Base-by-base conservation (phyloP, 768 basidiomycete genomes). In the Suillus fuscotomentosus region DNA sequence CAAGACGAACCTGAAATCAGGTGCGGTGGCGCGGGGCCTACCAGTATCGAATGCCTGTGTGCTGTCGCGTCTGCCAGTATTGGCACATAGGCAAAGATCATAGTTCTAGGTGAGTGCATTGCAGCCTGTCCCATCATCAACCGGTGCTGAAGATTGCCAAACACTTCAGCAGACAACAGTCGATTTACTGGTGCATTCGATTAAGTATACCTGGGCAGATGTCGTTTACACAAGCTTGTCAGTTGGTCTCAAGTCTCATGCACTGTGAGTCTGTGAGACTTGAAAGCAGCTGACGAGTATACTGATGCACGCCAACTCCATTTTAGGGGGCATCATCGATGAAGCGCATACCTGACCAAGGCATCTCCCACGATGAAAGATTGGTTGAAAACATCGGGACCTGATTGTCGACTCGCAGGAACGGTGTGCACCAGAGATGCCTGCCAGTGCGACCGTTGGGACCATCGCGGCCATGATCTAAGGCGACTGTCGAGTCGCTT, bases 11-110 rank as follows among this genome's bases (percentile, higher is more conserved):
- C 68, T 75, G 68, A 6, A 73, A 73, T 42, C 70, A 73, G 3
- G 68, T 45, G 47, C 72, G 73, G 51, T 66, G 67, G 42, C 8
- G 7, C 42, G 7, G 7, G 42, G 22, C 75, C 66, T 68, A 75
- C 63, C 24, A 60, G 48, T 65, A 73, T 71, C 31, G 68, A 70
- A 48, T 73, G 72, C 27, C 68, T 62, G 22, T 62, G 22, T 54
- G 72, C 73, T 8, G 73, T 73, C 1, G 68, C 72, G 34, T 73
- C 73, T 38, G 73, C 34, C 42, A 75, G 66, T 34, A 68, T 73
- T 9, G 68, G 24, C 22, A 24, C 70, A 54, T 11, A 54, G 10
- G 17, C 17, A 5, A 34, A 15, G 9, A 17, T 20, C 17, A 53
- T 34, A 20, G 8, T 10, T 41, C 39, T 9, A 24, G 56, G 38